phyloP scores from a whole-genome alignment of 2,329 filamentous ascomycete species.

The Venturia effusa region DNA sequence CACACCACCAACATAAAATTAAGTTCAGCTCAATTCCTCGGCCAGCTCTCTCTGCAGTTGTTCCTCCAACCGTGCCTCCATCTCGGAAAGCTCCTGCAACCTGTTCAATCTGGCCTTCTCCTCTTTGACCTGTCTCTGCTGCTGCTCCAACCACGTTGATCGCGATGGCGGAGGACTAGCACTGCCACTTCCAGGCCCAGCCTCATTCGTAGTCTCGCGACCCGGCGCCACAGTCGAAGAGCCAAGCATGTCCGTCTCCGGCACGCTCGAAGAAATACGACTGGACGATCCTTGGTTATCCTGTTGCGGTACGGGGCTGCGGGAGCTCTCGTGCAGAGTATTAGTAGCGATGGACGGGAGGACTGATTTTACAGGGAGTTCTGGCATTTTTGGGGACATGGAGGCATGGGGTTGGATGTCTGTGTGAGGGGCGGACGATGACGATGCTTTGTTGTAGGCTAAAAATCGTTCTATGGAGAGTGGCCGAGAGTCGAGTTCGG shows the following conservation, averaged over 20 bases:
- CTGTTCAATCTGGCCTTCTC: not conserved
- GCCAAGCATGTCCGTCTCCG: not conserved
- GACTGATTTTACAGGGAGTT: not conserved
- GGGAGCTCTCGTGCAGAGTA: not conserved
- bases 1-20: too few species aligned
- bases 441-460: not conserved
- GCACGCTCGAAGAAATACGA: not conserved
- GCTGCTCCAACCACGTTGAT: not conserved
- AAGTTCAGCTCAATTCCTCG: too few species aligned
- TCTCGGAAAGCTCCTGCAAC: conserved; percentile 2
- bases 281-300: not conserved
- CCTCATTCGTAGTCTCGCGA: not conserved
- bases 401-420: not conserved
- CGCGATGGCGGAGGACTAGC: not conserved
- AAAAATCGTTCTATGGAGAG: not conserved
- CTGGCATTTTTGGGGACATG: not conserved
- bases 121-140: not conserved
- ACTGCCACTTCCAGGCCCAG: not conserved
- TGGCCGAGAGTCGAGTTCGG: not conserved
- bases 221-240: not conserved
- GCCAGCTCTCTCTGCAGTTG: not conserved
- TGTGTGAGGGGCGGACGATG: not conserved
- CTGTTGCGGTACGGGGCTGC: not conserved
- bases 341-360: not conserved
- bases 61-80: conserved; percentile 1